These are phyloP conservation scores for Coniochaeta sp. DNA, from an alignment of 2,329 filamentous ascomycete genomes.

Conservation along the genomic window DNA sequence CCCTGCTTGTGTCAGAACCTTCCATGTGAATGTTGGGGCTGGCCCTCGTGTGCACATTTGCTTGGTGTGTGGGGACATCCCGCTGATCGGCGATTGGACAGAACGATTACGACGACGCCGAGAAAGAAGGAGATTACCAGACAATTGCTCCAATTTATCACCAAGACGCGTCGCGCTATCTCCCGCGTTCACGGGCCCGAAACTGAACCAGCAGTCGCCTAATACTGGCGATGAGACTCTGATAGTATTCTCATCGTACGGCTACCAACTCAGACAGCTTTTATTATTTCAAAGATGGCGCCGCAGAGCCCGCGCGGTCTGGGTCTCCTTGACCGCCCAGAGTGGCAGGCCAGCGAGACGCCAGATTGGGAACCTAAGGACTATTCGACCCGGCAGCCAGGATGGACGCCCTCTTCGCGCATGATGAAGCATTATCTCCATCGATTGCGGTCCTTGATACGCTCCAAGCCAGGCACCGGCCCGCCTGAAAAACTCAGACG, in stretches of 20 bases:
- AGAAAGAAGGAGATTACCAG: too few relatives aligned
- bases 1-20: background rate
- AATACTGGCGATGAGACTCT: background rate
- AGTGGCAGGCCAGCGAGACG: background rate
- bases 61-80: background rate
- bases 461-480: slow-evolving; percentile 6
- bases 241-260: background rate
- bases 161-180: background rate
- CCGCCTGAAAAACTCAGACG: slow-evolving; percentile 26
- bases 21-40: background rate
- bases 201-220: background rate
- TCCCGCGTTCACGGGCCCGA: background rate
- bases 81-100: background rate
- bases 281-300: slow-evolving; percentile 3
- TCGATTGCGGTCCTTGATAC: slow-evolving; percentile 6
- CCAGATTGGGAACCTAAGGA: background rate
- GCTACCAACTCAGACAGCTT: slow-evolving; percentile 2
- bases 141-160: background rate
- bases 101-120: background rate
- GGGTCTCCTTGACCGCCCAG: background rate
- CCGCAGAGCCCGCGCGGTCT: slow-evolving; percentile 1
- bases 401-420: background rate
- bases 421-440: slow-evolving; percentile 3
- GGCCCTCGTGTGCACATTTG: background rate
- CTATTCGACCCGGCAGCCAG: slow-evolving; percentile 2